Base-by-base conservation (phyloP, 371 early-diverging fungal genomes). In the Rhizomucor pusillus region DNA sequence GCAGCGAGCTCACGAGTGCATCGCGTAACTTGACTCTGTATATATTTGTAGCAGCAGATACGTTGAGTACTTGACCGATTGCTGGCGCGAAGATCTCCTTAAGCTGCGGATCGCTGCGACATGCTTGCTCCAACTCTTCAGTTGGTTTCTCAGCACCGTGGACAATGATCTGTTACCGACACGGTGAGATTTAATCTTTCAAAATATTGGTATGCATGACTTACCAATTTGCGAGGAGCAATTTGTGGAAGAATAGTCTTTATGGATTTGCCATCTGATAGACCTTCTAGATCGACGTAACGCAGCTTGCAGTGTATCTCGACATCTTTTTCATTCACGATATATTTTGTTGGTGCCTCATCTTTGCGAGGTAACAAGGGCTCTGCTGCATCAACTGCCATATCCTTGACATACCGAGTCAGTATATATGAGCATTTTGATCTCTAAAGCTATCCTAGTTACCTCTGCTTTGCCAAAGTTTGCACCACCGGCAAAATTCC, bases 261-360 rank as follows among this genome's bases (percentile, higher is more conserved):
- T 48, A 95, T 77, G 1, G 94, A 91, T 50, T 81, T 71, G 51
- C 91, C 93, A 66, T 97, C 97, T 0, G 94, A 81, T 19, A 89
- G 79, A 35, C 98, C 98, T 64, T 94, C 95, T 49, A 95, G 70
- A 73, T 95, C 97, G 4, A 97, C 84, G 69, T 87, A 95, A 36
- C 81, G 69, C 20, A 95, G 59, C 41, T 78, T 69, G 66, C 95
- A 95, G 6, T 65, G 71, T 12, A 96, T 59, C 0, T 72, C 51
- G 13, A 95, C 52, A n/a, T 69, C 70, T 35, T 81, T 67, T 29
- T 81, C 67, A 29, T 72, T 68, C 19, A 61, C 65, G 7, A 88
- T 71, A 60, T 90, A 90, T 68, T 95, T 95, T 9, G 85, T 89
- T 0, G 95, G 97, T 19, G 79, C 62, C 20, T 68, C 75, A 35